These are phyloP conservation scores for Ambrosia hybrid DNA, from an alignment of 140 eudicot genomes.

Conservation along the genomic window DNA sequence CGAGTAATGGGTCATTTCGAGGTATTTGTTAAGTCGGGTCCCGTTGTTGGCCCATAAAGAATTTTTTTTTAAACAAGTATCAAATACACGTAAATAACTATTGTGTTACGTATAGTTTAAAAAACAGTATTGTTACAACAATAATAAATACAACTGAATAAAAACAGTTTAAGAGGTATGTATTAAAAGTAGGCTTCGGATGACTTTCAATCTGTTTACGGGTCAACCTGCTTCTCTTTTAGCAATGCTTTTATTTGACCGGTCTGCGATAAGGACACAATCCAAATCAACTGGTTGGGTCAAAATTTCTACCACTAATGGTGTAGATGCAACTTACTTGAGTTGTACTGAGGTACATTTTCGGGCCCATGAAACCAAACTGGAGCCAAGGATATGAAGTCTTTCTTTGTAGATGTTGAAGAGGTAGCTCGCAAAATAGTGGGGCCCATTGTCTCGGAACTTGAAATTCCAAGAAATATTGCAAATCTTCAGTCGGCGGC, in stretches of 20 bases:
- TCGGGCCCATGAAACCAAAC: constrained; percentile 70
- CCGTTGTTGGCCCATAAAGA: too few species aligned
- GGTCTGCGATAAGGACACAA: neutral
- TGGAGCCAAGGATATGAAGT: constrained; percentile 66
- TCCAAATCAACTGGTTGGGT: neutral
- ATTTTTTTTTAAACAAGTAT: too few species aligned
- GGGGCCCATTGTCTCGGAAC: constrained; percentile 99
- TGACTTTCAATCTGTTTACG: constrained; percentile 1
- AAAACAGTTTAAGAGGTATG: too few species aligned
- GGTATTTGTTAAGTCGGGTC: too few species aligned
- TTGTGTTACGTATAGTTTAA: too few species aligned
- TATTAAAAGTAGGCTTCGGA: neutral
- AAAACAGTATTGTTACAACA: too few species aligned
- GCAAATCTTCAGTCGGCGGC: constrained; percentile 84
- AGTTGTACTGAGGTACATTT: constrained; percentile 64
- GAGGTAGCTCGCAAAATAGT: constrained; percentile 78
- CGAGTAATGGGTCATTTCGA: neutral
- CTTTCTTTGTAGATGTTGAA: constrained; percentile 79
- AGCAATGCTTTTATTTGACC: neutral
- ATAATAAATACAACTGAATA: too few species aligned
- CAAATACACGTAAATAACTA: too few species aligned
- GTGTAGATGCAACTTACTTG: constrained; percentile 50
- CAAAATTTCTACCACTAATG: neutral
- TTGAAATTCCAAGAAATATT: constrained; percentile 90
- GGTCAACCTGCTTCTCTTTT: neutral